Evolutionary conservation across 148 eudicot genomes (phyloP).

Genomic region (Rhododendron molle): DNA sequence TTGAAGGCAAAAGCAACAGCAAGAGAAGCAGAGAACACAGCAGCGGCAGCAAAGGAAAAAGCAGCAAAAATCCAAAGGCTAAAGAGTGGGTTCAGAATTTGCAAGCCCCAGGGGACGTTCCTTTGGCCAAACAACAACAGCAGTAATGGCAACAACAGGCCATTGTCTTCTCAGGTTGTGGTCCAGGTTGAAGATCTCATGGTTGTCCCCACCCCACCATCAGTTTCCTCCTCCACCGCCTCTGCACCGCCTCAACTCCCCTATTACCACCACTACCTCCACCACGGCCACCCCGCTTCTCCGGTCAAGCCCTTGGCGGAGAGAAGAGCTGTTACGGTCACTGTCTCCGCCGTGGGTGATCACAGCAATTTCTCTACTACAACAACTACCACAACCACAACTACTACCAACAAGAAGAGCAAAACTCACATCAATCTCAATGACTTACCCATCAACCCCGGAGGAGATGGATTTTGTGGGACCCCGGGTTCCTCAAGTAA

Average conservation of each 20-base stretch:
- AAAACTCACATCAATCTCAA: conserved; percentile 28
- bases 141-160: neutral
- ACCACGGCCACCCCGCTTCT: conserved; percentile 12
- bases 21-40: conserved; percentile 8
- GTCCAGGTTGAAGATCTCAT: conserved; percentile 50
- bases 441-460: conserved; percentile 14
- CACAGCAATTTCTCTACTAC: conserved; percentile 12
- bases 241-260: conserved; percentile 25
- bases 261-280: conserved; percentile 20
- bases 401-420: conserved; percentile 16
- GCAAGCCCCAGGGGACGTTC: conserved; percentile 83
- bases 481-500: neutral
- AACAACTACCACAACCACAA: conserved; percentile 14
- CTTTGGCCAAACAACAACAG: conserved; percentile 61
- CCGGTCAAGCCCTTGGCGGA: conserved; percentile 57
- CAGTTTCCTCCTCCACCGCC: conserved; percentile 55
- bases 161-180: conserved; percentile 25
- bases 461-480: conserved; percentile 4
- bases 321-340: conserved; percentile 31
- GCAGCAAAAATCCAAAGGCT: conserved; percentile 58
- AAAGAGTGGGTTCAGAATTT: conserved; percentile 85
- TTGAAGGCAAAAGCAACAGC: conserved; percentile 3
- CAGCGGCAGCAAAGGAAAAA: conserved; percentile 32
- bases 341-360: conserved; percentile 18
- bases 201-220: conserved; percentile 67